A percentile compares a stretch with the other conserved stretches of the same genome.
Conservation (phyloP, 2,329 filamentous ascomycete genomes). For the Cladosporium velox region DNA sequence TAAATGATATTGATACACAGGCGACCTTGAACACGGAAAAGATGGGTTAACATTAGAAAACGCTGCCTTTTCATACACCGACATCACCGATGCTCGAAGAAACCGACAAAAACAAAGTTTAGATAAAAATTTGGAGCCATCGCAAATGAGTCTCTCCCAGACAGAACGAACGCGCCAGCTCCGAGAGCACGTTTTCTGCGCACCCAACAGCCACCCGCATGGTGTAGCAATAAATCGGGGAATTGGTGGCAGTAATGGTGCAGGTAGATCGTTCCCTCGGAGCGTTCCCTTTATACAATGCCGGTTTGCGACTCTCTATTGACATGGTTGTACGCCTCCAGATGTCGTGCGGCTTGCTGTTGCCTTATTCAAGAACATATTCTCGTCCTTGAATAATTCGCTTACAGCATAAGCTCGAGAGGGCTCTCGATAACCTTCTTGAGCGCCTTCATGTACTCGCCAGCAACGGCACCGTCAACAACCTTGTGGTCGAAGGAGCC, state of each 20-base stretch:
- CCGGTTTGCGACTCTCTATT: conserved; percentile 5
- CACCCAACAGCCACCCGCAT: neutral
- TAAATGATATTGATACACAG: neutral
- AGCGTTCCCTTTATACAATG: conserved; percentile 16
- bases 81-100: conserved; percentile 16
- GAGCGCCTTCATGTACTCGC: conserved; percentile 93
- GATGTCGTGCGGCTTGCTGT: conserved; percentile 5
- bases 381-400: neutral
- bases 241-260: neutral
- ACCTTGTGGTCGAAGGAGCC: conserved; percentile 99
- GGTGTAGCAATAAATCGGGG: neutral
- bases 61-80: conserved; percentile 17
- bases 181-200: neutral
- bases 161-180: conserved; percentile 7
- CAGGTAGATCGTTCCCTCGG: neutral
- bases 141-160: conserved; percentile 7
- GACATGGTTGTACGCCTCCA: neutral
- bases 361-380: conserved; percentile 5
- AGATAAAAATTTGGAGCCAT: conserved; percentile 13
- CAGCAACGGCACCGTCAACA: conserved; percentile 92
- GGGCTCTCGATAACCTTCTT: conserved; percentile 99
- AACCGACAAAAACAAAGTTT: conserved; percentile 3
- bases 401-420: conserved; percentile 84
- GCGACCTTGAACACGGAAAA: neutral
- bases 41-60: conserved; percentile 13